Evolutionary conservation across 768 basidiomycete genomes (phyloP).

Genomic region (Mycena galopus): DNA sequence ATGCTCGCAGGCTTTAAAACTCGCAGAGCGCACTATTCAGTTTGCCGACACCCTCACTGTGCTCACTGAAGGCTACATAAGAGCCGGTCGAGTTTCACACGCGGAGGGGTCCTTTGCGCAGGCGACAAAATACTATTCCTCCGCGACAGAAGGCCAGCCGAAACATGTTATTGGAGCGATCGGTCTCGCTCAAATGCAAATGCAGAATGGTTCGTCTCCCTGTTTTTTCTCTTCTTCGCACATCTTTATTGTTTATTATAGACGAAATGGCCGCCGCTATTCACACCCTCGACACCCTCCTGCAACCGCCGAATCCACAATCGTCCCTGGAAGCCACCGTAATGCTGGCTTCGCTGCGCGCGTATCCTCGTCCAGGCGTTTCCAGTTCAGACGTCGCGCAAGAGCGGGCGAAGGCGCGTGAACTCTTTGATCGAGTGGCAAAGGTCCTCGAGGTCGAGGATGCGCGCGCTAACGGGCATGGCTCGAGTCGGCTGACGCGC

Average conservation of each 20-base stretch:
- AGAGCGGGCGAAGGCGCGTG: conserved; percentile 81
- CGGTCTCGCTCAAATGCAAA: conserved; percentile 89
- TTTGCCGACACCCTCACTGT: conserved; percentile 91
- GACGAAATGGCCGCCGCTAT: conserved; percentile 90
- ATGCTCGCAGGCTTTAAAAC: conserved; percentile 78
- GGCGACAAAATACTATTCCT: conserved; percentile 78
- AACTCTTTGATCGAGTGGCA: conserved; percentile 82
- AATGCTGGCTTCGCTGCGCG: conserved; percentile 91
- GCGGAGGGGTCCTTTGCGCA: conserved; percentile 73
- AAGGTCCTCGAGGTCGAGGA: conserved; percentile 79
- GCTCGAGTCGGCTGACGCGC: conserved; percentile 56
- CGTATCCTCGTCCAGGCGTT: conserved; percentile 83
- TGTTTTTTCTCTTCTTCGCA: not conserved
- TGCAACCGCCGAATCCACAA: conserved; percentile 74
- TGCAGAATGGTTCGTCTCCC: conserved; percentile 75
- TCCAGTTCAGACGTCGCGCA: conserved; percentile 78
- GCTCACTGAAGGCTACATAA: conserved; percentile 87
- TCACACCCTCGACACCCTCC: conserved; percentile 83
- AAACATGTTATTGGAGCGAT: conserved; percentile 85
- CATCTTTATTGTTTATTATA: conserved; percentile 42
- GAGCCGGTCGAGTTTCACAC: conserved; percentile 86
- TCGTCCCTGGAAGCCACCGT: conserved; percentile 87
- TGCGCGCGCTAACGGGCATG: conserved; percentile 57
- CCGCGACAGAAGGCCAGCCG: conserved; percentile 75
- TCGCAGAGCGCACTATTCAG: conserved; percentile 94